Base-by-base conservation (phyloP, 805 yeast genomes). In the Saturnispora halmiae region DNA sequence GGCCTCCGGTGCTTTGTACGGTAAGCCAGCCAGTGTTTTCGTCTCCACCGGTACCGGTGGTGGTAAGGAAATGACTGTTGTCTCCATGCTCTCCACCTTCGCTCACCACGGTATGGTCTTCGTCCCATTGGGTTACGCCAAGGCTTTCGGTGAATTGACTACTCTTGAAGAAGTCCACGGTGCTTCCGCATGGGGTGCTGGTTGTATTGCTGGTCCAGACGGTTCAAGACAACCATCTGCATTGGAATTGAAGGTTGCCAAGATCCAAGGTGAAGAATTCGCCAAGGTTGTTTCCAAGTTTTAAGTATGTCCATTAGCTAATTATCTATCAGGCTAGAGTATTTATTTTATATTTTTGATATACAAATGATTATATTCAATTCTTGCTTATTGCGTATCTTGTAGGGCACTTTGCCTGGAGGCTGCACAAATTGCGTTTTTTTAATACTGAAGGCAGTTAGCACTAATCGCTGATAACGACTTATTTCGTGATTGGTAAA, bases 101-200 rank as follows among this genome's bases (percentile, higher is more conserved):
- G 77, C 75, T 37, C 94, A 85, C 62, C 94, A 84, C 56, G 94
- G 94, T 57, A 69, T 84, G 67, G 65, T 79, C 50, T 84, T 61
- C 60, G 77, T 85, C 44, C 95, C 95, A 47, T 70, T 84, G 51
- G 95, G 95, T 56, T 74, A 72, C 65, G 76, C 70, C 40, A 61
- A 69, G 31, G 70, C 68, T 29, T 75, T 77, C 56, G 70, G 73
- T 40, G 71, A 72, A 44, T 60, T 77, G 52, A 56, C 70, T 38
- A 70, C 70, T 60, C 55, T 80, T 43, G 70, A 67, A 18, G 90
- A 79, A 64, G 69, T 72, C 42, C 88, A 80, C 57, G 94, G 94
- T 53, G 81, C 82, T 53, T 75, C 90, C 39, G 74, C 94, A 41
- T 85, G 86, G 82, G 94, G 94, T 63, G 86, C 94, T 33, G 92